A percentile compares a stretch with the other conserved stretches of the same genome.
These are phyloP conservation scores for Rhizopus stolonifer DNA, from an alignment of 371 early-diverging fungal genomes.

Conservation along the genomic window DNA sequence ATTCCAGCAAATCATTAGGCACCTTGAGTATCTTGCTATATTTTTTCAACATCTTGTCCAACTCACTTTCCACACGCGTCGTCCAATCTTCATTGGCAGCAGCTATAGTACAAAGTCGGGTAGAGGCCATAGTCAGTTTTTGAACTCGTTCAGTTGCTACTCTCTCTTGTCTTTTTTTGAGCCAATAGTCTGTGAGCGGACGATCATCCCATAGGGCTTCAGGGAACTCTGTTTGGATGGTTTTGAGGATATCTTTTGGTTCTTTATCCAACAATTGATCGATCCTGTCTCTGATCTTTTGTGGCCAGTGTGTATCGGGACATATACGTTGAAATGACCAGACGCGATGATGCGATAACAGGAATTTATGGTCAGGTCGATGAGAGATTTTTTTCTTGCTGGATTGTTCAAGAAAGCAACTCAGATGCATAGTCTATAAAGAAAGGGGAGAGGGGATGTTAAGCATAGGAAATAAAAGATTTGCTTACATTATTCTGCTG, in stretches of 20 bases:
- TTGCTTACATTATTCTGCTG: conserved; percentile 37
- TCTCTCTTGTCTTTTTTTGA: conserved; percentile 46
- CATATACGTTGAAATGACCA: conserved; percentile 38
- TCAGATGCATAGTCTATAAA: conserved; percentile 54
- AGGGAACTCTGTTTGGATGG: conserved; percentile 54
- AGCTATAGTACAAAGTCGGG: conserved; percentile 39
- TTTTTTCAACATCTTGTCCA: conserved; percentile 31
- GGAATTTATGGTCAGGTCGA: conserved; percentile 18
- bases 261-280: conserved; percentile 40
- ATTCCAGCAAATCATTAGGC: conserved; percentile 8
- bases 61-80: conserved; percentile 32
- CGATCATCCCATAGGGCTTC: conserved; percentile 62
- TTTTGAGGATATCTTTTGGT: conserved; percentile 41
- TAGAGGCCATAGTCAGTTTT: conserved; percentile 36
- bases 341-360: conserved; percentile 59
- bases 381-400: conserved; percentile 43
- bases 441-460: not conserved
- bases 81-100: conserved; percentile 48
- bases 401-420: conserved; percentile 44
- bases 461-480: not conserved
- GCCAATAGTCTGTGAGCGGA: conserved; percentile 57
- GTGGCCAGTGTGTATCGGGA: conserved; percentile 38
- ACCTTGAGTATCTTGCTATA: conserved; percentile 12
- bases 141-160: conserved; percentile 48
- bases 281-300: conserved; percentile 41